Conservation (phyloP, 495 filamentous ascomycete genomes). For the Aspergillus hancockii region DNA sequence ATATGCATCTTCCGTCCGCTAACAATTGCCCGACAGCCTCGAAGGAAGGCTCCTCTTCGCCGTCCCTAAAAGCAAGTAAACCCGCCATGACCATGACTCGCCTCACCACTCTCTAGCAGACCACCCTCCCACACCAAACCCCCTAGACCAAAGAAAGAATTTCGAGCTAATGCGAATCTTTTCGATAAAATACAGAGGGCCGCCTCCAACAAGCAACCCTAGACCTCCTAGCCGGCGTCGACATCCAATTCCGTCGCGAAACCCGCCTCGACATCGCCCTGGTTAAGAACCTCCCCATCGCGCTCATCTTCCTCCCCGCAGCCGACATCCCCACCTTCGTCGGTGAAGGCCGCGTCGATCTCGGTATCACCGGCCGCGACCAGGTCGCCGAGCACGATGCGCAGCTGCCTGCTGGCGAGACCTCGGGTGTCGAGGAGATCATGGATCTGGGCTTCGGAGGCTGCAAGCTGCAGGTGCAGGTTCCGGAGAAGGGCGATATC, state of each 20-base stretch:
- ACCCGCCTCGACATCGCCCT: conserved; percentile 93
- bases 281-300: conserved; percentile 91
- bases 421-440: conserved; percentile 75
- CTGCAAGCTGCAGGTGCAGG: conserved; percentile 94
- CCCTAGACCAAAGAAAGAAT: conserved; percentile 1
- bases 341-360: conserved; percentile 87
- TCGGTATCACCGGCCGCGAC: conserved; percentile 93
- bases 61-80: conserved; percentile 89
- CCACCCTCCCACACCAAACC: neutral
- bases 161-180: conserved; percentile 18
- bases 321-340: conserved; percentile 97
- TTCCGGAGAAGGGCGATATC: conserved; percentile 80
- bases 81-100: conserved; percentile 31
- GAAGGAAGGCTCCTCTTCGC: conserved; percentile 94
- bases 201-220: conserved; percentile 82
- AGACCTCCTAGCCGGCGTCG: conserved; percentile 86
- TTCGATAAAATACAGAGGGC: conserved; percentile 68
- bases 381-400: conserved; percentile 91
- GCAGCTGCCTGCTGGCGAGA: conserved; percentile 52
- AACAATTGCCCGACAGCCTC: conserved; percentile 44
- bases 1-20: conserved; percentile 1
- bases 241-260: conserved; percentile 94
- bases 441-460: conserved; percentile 87
- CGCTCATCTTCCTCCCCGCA: conserved; percentile 94
- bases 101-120: neutral